Evolutionary conservation across 2,329 filamentous ascomycete genomes (phyloP).

Genomic region (Ophiostoma ulmi): DNA sequence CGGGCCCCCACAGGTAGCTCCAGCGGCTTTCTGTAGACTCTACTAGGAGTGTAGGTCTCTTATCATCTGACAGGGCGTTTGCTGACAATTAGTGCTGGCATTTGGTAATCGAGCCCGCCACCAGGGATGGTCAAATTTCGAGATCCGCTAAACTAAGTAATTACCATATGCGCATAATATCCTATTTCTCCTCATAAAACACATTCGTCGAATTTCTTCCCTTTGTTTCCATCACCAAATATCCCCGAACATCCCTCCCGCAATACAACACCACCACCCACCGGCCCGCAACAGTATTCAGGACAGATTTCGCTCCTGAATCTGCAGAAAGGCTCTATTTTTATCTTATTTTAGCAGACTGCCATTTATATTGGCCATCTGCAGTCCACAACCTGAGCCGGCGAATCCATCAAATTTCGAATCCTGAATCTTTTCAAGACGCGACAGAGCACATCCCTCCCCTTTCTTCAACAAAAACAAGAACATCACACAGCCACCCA

Average conservation of each 20-base stretch:
- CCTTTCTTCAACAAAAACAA: background rate
- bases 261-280: background rate
- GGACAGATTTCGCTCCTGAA: background rate
- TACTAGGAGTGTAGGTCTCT: no score
- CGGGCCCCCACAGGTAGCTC: background rate
- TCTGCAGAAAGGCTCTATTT: background rate
- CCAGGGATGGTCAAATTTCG: background rate
- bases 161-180: slow-evolving; percentile 6
- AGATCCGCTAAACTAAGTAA: background rate
- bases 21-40: background rate
- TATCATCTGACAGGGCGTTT: background rate
- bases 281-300: background rate
- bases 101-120: slow-evolving; percentile 5
- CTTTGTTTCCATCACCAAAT: slow-evolving; percentile 1
- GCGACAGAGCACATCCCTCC: background rate
- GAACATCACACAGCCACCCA: background rate
- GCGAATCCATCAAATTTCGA: background rate
- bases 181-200: slow-evolving; percentile 10
- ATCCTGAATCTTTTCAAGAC: background rate
- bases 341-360: background rate
- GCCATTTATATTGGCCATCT: background rate
- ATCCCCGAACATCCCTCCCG: background rate
- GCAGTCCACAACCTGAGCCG: background rate
- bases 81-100: background rate
- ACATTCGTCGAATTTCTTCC: background rate